Evolutionary conservation across 495 filamentous ascomycete genomes (phyloP).

Genomic region (Penicillium macrosclerotiorum): DNA sequence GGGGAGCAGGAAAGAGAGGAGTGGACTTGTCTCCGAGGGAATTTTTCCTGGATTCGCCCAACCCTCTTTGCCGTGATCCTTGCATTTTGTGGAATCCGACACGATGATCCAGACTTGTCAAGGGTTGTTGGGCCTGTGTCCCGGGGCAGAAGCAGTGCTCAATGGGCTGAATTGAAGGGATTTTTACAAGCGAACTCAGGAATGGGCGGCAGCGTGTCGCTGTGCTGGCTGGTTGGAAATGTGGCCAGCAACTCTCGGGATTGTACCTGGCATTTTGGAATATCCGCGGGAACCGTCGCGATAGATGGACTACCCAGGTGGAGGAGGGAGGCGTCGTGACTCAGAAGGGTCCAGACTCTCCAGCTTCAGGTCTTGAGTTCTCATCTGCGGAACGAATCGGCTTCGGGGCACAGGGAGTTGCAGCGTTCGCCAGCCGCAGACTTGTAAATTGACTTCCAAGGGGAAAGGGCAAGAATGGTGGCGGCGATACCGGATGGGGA

Average conservation of each 20-base stretch:
- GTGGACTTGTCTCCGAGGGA: no score
- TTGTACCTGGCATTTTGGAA: conserved; percentile 18
- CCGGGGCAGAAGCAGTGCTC: no score
- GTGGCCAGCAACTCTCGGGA: conserved; percentile 13
- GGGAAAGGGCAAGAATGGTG: conserved; percentile 5
- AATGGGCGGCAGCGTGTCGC: background rate
- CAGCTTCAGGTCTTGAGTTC: background rate
- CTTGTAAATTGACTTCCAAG: background rate
- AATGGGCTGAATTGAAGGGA: no score
- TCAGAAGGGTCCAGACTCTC: no score
- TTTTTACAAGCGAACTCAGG: background rate
- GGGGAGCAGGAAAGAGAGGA: no score
- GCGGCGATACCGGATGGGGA: conserved; percentile 24
- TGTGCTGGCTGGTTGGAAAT: conserved; percentile 15
- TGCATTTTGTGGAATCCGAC: conserved; percentile 1
- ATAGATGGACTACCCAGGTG: background rate
- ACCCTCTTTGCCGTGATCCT: background rate
- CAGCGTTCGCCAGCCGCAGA: background rate
- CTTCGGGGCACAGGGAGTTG: conserved; percentile 3
- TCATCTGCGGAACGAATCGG: conserved; percentile 13
- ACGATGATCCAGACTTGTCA: background rate
- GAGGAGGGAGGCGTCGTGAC: background rate
- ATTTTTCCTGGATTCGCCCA: no score
- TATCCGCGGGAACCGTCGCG: no score
- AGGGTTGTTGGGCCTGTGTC: background rate